Base-by-base conservation (phyloP, 2,329 filamentous ascomycete species). In the Sporothrix pallida region DNA sequence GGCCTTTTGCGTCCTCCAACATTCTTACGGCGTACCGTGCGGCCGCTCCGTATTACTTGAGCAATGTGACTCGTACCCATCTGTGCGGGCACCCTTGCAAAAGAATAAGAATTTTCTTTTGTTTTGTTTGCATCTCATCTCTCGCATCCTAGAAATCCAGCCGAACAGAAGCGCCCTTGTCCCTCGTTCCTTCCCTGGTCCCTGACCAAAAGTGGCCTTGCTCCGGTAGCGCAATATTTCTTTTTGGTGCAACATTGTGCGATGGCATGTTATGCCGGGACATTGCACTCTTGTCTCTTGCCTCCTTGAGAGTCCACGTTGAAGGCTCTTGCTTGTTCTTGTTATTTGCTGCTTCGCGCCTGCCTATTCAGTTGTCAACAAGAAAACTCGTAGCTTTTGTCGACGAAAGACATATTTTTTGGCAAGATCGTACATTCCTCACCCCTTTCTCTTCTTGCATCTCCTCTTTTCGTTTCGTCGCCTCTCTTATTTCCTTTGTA, bases 311-410 rank as follows among this genome's bases (percentile, higher is more conserved):
- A 37, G 31, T 6, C 31, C 31, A 6, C 31, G 31, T 37, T 5
- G 31, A 37, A 37, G 31, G 31, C 31, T 37, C 31, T 37, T 37
- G 31, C 31, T 37, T 6, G 52, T 20, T 70, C 71, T 26, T 60
- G 62, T 67, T 54, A n/a, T 68, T 37, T 70, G 58, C 42, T 26
- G 68, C 63, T 42, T 73, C 74, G 71, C 71, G 72, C 75, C 72
- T 76, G 74, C 74, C 74, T 26, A 31, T 60, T 52, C 23, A 23
- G 54, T 26, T 67, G 72, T 69, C 70, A 75, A 75, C 73, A 74
- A 58, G 31, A 56, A 63, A 31, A 12, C 37, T 50, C 52, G 54
- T 46, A 31, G 31, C 63, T 72, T 74, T 52, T 56, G 20, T 26
- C 42, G 31, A 52, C 31, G 50, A 46, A 46, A 54, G 12, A 48